Evolutionary conservation across 2,329 filamentous ascomycete species (phyloP).

Genomic region (Claviceps cyperi): DNA sequence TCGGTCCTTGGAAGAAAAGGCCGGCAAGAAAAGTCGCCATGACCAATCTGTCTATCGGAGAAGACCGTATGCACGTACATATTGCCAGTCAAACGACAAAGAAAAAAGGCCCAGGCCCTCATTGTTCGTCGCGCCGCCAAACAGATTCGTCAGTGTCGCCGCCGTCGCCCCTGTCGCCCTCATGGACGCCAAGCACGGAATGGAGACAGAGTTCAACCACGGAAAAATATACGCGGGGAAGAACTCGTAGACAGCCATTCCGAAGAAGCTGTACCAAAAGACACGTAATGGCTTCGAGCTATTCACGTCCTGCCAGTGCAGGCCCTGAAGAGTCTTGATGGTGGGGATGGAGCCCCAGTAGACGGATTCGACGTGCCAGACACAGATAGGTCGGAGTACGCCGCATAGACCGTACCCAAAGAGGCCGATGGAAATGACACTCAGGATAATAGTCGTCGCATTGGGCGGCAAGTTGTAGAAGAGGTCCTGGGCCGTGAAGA

Average conservation of each 20-base stretch:
- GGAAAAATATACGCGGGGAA: conserved; percentile 41
- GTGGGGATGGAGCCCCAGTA: conserved; percentile 40
- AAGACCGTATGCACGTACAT: conserved; percentile 10
- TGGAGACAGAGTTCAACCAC: conserved; percentile 39
- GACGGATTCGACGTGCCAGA: conserved; percentile 41
- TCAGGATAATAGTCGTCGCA: conserved; percentile 31
- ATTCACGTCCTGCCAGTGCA: conserved; percentile 38
- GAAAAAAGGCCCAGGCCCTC: conserved; percentile 25
- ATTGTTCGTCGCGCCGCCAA: conserved; percentile 27
- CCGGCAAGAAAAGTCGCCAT: too few species aligned
- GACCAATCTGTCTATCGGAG: too few species aligned
- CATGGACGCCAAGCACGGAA: conserved; percentile 39
- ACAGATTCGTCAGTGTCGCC: conserved; percentile 7
- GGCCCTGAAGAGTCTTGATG: conserved; percentile 37
- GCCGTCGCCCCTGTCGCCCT: conserved; percentile 5
- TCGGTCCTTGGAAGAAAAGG: too few species aligned
- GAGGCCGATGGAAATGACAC: conserved; percentile 34
- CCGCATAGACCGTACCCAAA: conserved; percentile 42
- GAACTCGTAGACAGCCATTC: conserved; percentile 36
- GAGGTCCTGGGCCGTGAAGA: conserved; percentile 34
- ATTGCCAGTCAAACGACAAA: conserved; percentile 30
- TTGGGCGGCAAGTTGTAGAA: conserved; percentile 35
- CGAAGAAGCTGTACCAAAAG: conserved; percentile 36
- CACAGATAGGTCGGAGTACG: conserved; percentile 36
- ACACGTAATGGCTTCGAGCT: conserved; percentile 34